Conservation (phyloP, 2,329 filamentous ascomycete genomes). For the Ophiostoma ips region DNA sequence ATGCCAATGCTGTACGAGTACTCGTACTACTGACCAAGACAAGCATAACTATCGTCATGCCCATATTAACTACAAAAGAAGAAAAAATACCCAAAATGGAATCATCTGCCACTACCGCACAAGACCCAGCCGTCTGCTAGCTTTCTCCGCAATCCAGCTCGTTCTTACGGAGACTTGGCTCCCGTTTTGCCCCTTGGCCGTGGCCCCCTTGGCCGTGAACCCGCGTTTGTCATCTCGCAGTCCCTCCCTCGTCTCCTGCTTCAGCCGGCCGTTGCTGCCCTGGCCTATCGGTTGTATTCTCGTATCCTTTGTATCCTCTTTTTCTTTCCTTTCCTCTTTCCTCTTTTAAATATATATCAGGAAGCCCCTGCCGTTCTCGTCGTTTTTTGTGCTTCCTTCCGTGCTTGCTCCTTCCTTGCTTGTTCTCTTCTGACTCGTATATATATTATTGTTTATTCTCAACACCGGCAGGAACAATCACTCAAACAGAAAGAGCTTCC, state of each 20-base stretch:
- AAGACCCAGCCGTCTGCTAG: conserved; percentile 9
- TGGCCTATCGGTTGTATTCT: conserved; percentile 9
- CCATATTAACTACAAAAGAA: too few species aligned
- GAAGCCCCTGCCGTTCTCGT: conserved; percentile 7
- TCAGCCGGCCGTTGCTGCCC: conserved; percentile 7
- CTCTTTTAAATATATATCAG: conserved; percentile 2
- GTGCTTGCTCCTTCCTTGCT: background rate
- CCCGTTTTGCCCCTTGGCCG: conserved; percentile 6
- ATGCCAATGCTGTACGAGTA: too few species aligned
- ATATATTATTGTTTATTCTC: background rate
- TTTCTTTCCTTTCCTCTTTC: background rate
- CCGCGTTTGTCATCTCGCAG: background rate
- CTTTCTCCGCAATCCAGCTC: conserved; percentile 10
- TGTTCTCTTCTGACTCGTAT: background rate
- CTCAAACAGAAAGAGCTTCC: background rate
- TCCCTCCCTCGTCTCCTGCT: conserved; percentile 1
- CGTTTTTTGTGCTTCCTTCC: background rate
- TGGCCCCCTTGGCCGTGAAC: background rate
- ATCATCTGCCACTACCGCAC: too few species aligned
- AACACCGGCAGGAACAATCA: background rate
- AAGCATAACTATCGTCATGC: too few species aligned
- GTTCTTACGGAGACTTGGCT: background rate
- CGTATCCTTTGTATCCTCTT: background rate
- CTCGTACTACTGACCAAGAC: too few species aligned
- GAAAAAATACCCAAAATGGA: too few species aligned